phyloP scores from a whole-genome alignment of 225 moss, liverwort and hornwort species.

The Ulota crispa region DNA sequence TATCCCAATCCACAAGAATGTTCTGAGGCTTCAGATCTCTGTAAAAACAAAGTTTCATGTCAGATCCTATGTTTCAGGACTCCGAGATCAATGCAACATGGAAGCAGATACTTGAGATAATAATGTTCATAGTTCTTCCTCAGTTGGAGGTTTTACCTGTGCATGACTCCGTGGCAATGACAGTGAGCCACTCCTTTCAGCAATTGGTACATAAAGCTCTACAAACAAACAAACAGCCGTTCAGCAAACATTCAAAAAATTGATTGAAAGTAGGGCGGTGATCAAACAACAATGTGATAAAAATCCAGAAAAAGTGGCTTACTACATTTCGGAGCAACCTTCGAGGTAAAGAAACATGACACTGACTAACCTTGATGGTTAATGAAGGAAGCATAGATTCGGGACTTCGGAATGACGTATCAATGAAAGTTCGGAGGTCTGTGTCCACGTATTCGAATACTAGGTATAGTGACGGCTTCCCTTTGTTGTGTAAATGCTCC shows the following conservation, averaged over 20 bases:
- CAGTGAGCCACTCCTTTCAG: slow-evolving; percentile 59
- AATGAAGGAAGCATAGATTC: slow-evolving; percentile 29
- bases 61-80: slow-evolving; percentile 4
- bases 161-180: slow-evolving; percentile 60
- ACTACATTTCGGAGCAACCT: not conserved
- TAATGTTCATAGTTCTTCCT: too few relatives aligned
- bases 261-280: not conserved
- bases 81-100: slow-evolving; percentile 4
- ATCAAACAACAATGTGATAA: not conserved
- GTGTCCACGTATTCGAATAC: slow-evolving; percentile 59
- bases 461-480: slow-evolving; percentile 37
- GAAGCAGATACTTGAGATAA: not conserved
- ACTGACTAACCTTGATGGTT: slow-evolving; percentile 51
- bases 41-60: not conserved
- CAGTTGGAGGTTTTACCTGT: slow-evolving; percentile 29
- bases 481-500: slow-evolving; percentile 42
- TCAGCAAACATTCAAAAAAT: not conserved
- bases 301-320: not conserved
- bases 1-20: slow-evolving; percentile 52
- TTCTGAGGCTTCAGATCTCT: slow-evolving; percentile 63
- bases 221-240: slow-evolving; percentile 20
- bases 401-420: slow-evolving; percentile 28
- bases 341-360: not conserved
- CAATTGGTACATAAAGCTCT: slow-evolving; percentile 61
- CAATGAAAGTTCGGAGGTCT: slow-evolving; percentile 55